A percentile compares a stretch with the other conserved stretches of the same genome.
Evolutionary conservation across 2,329 filamentous ascomycete genomes (phyloP).

Genomic region (Colletotrichum costaricense): DNA sequence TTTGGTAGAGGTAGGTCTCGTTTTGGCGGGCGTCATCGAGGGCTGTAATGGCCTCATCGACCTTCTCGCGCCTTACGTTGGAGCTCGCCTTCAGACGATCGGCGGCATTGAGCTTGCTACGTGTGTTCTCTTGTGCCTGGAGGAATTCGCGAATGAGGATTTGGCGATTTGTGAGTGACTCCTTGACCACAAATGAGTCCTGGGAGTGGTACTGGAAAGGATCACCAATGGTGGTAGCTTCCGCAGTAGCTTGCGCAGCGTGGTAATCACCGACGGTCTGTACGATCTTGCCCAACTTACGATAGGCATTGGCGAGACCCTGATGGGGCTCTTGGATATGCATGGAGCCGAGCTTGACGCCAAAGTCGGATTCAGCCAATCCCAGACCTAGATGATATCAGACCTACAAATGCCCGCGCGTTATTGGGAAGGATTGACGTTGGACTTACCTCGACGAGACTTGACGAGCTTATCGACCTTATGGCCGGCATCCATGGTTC

Average conservation of each 20-base stretch:
- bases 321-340: constrained; percentile 90
- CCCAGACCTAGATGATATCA: constrained; percentile 76
- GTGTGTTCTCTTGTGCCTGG: constrained; percentile 87
- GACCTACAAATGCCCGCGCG: constrained; percentile 11
- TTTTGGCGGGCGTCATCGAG: constrained; percentile 88
- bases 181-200: constrained; percentile 97
- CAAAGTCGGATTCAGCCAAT: constrained; percentile 91
- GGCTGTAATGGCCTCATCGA: constrained; percentile 94
- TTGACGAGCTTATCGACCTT: constrained; percentile 97
- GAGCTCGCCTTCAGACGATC: constrained; percentile 89
- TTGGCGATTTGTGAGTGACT: constrained; percentile 96
- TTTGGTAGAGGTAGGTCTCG: constrained; percentile 84
- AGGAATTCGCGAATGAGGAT: constrained; percentile 93
- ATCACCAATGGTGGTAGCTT: constrained; percentile 94
- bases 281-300: constrained; percentile 92
- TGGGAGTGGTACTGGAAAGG: constrained; percentile 94
- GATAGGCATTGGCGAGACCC: constrained; percentile 89
- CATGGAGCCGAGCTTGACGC: constrained; percentile 88
- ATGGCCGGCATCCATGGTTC: constrained; percentile 96
- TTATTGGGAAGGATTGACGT: background rate
- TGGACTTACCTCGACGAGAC: constrained; percentile 79
- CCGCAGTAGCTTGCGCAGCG: constrained; percentile 94
- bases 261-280: constrained; percentile 96
- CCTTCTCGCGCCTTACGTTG: constrained; percentile 91
- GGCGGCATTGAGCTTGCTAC: constrained; percentile 84